These are phyloP conservation scores for Wolfiporia cocos DNA, from an alignment of 1,284 basidiomycete species.

Conservation along the genomic window DNA sequence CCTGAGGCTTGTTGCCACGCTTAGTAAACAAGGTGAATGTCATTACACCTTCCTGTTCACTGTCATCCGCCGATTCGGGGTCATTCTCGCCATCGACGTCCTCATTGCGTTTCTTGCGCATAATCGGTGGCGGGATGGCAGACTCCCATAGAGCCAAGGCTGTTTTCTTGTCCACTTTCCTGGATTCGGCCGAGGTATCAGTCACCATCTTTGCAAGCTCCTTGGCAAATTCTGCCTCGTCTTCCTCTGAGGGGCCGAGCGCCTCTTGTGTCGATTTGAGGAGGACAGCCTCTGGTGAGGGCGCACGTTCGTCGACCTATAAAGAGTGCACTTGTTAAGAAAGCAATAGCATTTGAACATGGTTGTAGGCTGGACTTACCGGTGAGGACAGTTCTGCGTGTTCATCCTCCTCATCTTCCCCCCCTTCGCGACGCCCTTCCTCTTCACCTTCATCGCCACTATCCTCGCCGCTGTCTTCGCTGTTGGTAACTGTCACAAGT, in stretches of 20 bases:
- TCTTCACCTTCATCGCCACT: slow-evolving; percentile 59
- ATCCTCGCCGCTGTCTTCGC: slow-evolving; percentile 67
- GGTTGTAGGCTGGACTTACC: slow-evolving; percentile 30
- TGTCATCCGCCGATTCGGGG: slow-evolving; percentile 8
- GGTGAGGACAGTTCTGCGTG: slow-evolving; percentile 39
- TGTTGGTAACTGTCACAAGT: slow-evolving; percentile 36
- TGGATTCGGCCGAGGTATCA: slow-evolving; percentile 76
- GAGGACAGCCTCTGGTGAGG: slow-evolving; percentile 73
- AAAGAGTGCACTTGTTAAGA: background rate
- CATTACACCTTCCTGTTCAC: slow-evolving; percentile 55
- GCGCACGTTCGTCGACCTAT: slow-evolving; percentile 59
- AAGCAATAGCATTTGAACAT: background rate
- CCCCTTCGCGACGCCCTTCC: slow-evolving; percentile 44
- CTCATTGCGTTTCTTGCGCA: slow-evolving; percentile 54
- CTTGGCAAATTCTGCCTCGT: slow-evolving; percentile 90
- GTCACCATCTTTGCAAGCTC: slow-evolving; percentile 95
- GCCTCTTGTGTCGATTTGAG: slow-evolving; percentile 63
- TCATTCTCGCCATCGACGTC: slow-evolving; percentile 48
- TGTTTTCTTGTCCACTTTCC: slow-evolving; percentile 80
- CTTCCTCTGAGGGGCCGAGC: slow-evolving; percentile 78
- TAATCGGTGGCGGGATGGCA: slow-evolving; percentile 62
- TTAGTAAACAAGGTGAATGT: slow-evolving; percentile 93
- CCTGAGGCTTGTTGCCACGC: slow-evolving; percentile 91
- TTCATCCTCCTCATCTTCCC: slow-evolving; percentile 55
- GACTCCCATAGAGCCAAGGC: slow-evolving; percentile 83